Evolutionary conservation across 2,329 filamentous ascomycete species (phyloP), one percentile per base, ranked within the genome.

Genomic region (Talaromyces sp.): DNA sequence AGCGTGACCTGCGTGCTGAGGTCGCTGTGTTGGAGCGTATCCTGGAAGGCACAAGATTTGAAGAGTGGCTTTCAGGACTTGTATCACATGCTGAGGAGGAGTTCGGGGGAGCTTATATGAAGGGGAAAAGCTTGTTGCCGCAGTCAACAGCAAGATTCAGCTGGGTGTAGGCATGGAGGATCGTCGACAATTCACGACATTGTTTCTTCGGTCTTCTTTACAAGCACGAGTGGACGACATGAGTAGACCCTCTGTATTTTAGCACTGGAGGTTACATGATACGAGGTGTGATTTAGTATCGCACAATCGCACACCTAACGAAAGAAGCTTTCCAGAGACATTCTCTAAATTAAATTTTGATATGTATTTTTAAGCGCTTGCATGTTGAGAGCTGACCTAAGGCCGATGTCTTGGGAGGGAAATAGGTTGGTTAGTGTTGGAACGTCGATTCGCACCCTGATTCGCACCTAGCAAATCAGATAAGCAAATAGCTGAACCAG

Each of bases 1-100:
- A 88, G 31, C 84, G 87, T 28, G 90, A 91, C 63, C 89, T 95
- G 78, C 81, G 84, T 63, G 82, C 82, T 63, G 92, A 96, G 76
- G 89, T 93, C 70, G 82, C 83, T 64, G 72, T 84, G 11, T 80
- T 97, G 42, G 78, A 81, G 58, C 81, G 82, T 58, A 86, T 86
- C 71, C 81, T 95, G 21, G 84, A 89, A 62, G 87, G 87, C 73
- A 82, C 86, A 63, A 83, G 87, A 40, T 82, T 96, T 11, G 85
- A 86, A 6, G 82, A 88, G 62, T 96, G 93, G 90, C 82, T 83
- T 64, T 73, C 72, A 16, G 70, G 71, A 56, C 66, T 76, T 31
- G 6, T 61, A 9, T 44, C 46, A 54, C 35, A 62, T 28, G 63
- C 44, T 39, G 52, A 60, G 21, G 55, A 64, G 35, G 63, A 64